Conservation (phyloP, 306 rosid genomes). For the Prunus mume region DNA sequence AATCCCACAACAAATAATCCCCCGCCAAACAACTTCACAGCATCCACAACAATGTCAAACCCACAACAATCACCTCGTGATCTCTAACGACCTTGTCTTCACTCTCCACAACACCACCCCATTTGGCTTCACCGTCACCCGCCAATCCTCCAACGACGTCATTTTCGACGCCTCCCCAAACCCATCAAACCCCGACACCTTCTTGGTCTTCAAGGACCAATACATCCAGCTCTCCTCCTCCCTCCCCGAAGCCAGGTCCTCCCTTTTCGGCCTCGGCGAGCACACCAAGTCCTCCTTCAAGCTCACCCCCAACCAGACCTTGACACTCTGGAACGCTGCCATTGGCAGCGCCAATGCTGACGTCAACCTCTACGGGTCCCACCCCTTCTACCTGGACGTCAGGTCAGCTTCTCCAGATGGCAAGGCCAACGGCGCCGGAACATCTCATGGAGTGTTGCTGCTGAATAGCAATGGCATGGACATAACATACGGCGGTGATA, state of each 20-base stretch:
- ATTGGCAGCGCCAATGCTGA: slow-evolving; percentile 39
- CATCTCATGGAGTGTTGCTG: slow-evolving; percentile 72
- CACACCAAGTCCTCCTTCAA: slow-evolving; percentile 65
- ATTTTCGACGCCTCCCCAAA: slow-evolving; percentile 52
- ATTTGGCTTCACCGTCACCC: slow-evolving; percentile 61
- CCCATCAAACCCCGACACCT: slow-evolving; percentile 32
- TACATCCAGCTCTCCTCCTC: slow-evolving; percentile 70
- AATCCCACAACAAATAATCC: slow-evolving; percentile 52
- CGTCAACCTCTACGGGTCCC: slow-evolving; percentile 76
- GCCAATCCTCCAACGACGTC: slow-evolving; percentile 56
- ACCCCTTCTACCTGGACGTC: slow-evolving; percentile 80
- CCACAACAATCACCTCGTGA: background rate
- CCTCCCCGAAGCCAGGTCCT: slow-evolving; percentile 48
- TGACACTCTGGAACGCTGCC: slow-evolving; percentile 69
- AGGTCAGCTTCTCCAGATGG: slow-evolving; percentile 48
- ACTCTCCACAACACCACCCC: slow-evolving; percentile 63
- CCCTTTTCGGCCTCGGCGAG: slow-evolving; percentile 71
- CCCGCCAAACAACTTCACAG: slow-evolving; percentile 22
- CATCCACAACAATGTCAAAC: background rate
- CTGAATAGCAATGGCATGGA: slow-evolving; percentile 88
- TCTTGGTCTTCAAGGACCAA: slow-evolving; percentile 69
- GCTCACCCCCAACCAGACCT: slow-evolving; percentile 40
- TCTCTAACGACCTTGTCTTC: slow-evolving; percentile 52
- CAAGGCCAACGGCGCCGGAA: slow-evolving; percentile 35
- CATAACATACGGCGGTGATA: slow-evolving; percentile 49